Percentiles rank a stretch among this genome's conserved stretches.
phyloP scores from a whole-genome alignment of 148 eudicot species.

The Limonium bicolor region DNA sequence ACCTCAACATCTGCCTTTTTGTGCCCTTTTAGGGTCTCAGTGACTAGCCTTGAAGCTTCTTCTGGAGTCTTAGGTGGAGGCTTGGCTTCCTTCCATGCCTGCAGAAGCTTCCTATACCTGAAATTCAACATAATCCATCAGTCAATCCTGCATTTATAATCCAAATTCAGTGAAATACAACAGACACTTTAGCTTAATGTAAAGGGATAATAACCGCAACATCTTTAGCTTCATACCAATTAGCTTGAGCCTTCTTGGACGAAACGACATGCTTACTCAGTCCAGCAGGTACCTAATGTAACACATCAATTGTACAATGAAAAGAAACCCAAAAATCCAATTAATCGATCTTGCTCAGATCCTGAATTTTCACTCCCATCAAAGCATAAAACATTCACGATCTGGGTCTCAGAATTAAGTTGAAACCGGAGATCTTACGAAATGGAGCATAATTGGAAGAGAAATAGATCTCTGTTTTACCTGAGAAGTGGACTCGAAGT shows the following conservation, averaged over 20 bases:
- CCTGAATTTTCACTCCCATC: too few species aligned
- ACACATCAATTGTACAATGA: too few species aligned
- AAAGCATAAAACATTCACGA: too few species aligned
- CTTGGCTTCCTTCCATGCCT: slow-evolving; percentile 77
- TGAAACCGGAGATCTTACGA: too few species aligned
- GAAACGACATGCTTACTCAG: slow-evolving; percentile 68
- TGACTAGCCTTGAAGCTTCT: slow-evolving; percentile 78
- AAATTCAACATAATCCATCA: too few species aligned
- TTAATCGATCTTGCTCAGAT: too few species aligned
- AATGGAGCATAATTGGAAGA: too few species aligned
- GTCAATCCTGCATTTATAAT: not conserved
- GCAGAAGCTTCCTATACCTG: slow-evolving; percentile 73
- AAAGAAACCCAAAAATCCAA: too few species aligned
- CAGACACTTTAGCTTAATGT: not conserved
- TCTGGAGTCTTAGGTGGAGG: slow-evolving; percentile 85
- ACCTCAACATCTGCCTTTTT: slow-evolving; percentile 90
- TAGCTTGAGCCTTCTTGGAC: slow-evolving; percentile 79
- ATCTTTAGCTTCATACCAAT: slow-evolving; percentile 64
- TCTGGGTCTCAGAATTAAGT: too few species aligned
- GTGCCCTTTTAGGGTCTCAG: slow-evolving; percentile 53
- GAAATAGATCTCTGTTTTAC: too few species aligned
- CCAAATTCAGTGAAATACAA: not conserved
- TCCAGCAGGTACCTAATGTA: slow-evolving; percentile 81
- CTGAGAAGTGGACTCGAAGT: slow-evolving; percentile 74
- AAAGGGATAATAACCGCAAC: too few species aligned